phyloP scores from a whole-genome alignment of 2,329 filamentous ascomycete species.

The Cladophialophora psammophila region DNA sequence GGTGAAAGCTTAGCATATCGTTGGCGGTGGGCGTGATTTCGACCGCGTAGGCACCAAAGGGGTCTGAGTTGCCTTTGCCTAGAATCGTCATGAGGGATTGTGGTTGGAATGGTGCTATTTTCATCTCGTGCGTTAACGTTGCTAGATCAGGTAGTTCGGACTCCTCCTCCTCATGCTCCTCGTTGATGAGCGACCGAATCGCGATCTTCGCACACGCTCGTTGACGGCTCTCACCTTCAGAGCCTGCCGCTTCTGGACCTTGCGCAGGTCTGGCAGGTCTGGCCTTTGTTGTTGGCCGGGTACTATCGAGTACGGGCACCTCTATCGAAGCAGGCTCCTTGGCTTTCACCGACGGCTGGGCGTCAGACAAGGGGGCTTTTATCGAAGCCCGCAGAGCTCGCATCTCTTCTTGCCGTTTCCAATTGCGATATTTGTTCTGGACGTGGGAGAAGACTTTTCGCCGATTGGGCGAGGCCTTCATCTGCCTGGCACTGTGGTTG shows the following conservation, averaged over 20 bases:
- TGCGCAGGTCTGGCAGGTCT: background rate
- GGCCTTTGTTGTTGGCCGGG: background rate
- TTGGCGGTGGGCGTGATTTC: conserved; percentile 10
- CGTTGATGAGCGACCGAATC: conserved; percentile 11
- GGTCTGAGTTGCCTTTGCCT: conserved; percentile 17
- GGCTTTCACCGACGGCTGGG: background rate
- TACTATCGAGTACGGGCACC: background rate
- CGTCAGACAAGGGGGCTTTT: background rate
- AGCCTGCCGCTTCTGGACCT: background rate
- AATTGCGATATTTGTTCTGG: conserved; percentile 12
- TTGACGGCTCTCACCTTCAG: background rate
- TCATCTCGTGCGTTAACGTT: too few relatives aligned
- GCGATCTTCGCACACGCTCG: background rate
- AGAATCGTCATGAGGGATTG: conserved; percentile 2
- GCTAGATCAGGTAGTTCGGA: background rate
- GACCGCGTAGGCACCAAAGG: conserved; percentile 11
- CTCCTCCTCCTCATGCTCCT: background rate
- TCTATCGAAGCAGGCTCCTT: background rate
- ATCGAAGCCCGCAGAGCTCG: conserved; percentile 13
- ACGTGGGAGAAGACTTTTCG: conserved; percentile 10
- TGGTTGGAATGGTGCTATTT: background rate
- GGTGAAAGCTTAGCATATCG: conserved; percentile 7
- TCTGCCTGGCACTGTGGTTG: conserved; percentile 10
- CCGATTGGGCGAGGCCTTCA: conserved; percentile 8
- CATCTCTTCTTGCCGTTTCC: conserved; percentile 12